These are phyloP conservation scores for Aspergillus japonicus DNA, from an alignment of 2,329 filamentous ascomycete genomes.

Conservation along the genomic window DNA sequence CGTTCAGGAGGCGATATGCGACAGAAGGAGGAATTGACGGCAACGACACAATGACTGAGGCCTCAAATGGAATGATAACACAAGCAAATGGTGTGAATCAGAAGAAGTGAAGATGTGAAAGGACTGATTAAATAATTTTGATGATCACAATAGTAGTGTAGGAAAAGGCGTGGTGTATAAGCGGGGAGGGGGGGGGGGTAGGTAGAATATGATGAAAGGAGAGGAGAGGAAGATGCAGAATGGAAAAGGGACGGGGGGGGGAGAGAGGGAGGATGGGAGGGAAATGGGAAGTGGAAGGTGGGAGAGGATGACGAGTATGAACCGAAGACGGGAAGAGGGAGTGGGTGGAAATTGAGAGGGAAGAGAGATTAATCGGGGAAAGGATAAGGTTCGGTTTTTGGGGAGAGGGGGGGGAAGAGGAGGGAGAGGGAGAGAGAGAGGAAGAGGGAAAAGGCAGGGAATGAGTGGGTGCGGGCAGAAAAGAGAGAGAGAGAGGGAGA, in stretches of 20 bases:
- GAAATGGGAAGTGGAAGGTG: slow-evolving; percentile 25
- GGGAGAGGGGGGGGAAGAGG: slow-evolving; percentile 18
- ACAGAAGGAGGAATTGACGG: slow-evolving; percentile 21
- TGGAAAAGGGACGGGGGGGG: neutral
- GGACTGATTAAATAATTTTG: slow-evolving; percentile 12
- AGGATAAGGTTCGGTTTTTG: slow-evolving; percentile 9
- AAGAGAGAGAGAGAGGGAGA: slow-evolving; percentile 16
- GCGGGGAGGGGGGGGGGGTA: slow-evolving; percentile 5
- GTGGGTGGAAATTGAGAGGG: slow-evolving; percentile 17
- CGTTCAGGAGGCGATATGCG: slow-evolving; percentile 18
- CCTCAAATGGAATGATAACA: slow-evolving; percentile 11
- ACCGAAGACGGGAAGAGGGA: slow-evolving; percentile 20
- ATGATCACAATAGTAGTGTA: slow-evolving; percentile 3
- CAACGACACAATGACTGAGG: slow-evolving; percentile 14
- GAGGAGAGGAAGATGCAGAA: slow-evolving; percentile 4
- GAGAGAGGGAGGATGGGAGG: slow-evolving; percentile 14
- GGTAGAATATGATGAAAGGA: slow-evolving; percentile 12
- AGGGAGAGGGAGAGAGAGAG: slow-evolving; percentile 13
- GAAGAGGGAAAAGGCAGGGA: slow-evolving; percentile 11
- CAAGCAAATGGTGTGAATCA: slow-evolving; percentile 6
- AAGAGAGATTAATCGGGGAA: slow-evolving; percentile 5
- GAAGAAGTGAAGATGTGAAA: neutral
- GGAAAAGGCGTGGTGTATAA: neutral
- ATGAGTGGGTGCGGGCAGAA: slow-evolving; percentile 16
- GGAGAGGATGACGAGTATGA: slow-evolving; percentile 15